These are phyloP conservation scores for Coccomyxa sp. DNA, from an alignment of 139 green algal species.

Conservation along the genomic window DNA sequence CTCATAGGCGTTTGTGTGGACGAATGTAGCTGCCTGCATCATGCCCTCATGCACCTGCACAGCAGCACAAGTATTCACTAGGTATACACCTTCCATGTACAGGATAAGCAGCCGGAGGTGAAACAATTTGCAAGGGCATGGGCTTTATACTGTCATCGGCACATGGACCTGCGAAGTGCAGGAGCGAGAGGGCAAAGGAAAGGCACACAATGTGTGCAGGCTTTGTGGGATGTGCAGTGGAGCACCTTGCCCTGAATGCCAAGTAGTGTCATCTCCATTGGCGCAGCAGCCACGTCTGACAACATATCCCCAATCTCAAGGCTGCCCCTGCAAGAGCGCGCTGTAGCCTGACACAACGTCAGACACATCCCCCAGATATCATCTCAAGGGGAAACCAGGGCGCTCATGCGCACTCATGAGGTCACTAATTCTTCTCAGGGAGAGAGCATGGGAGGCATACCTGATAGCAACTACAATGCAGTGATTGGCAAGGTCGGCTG, in stretches of 20 bases:
- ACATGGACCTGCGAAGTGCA: too few species aligned
- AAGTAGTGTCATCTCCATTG: constrained; percentile 35
- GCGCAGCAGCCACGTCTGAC: constrained; percentile 35
- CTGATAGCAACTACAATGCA: constrained; percentile 48
- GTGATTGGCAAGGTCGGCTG: constrained; percentile 34
- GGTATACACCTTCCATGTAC: too few species aligned
- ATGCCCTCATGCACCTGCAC: constrained; percentile 36
- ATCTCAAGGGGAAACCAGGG: too few species aligned
- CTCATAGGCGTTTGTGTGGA: constrained; percentile 45
- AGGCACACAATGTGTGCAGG: too few species aligned
- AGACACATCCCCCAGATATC: not conserved
- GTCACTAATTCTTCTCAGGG: not conserved
- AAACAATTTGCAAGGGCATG: too few species aligned
- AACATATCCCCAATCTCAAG: constrained; percentile 47
- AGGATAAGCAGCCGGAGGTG: too few species aligned
- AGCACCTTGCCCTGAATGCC: constrained; percentile 17
- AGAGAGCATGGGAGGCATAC: constrained; percentile 2
- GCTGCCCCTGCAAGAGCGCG: constrained; percentile 31
- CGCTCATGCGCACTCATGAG: not conserved
- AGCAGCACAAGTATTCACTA: too few species aligned
- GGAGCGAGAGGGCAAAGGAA: too few species aligned
- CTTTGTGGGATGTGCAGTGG: too few species aligned
- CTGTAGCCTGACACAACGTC: not conserved
- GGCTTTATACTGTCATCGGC: too few species aligned
- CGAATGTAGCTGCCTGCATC: constrained; percentile 42